Conservation (phyloP, 441 rosid species). For the Populus hybrid region DNA sequence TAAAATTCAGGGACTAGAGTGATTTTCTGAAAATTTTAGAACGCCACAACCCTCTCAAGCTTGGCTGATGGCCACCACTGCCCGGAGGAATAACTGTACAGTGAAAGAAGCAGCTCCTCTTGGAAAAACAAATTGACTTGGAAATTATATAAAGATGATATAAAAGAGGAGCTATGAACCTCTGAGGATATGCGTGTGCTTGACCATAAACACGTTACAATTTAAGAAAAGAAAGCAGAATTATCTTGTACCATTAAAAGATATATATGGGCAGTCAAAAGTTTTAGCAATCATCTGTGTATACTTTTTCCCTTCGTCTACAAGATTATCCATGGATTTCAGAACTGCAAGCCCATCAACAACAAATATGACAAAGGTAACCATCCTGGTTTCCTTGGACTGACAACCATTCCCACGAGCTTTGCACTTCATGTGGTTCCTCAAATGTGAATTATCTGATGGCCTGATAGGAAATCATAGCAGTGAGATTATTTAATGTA, state of each 20-base stretch:
- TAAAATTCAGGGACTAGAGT: background rate
- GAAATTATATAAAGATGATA: background rate
- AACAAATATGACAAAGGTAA: slow-evolving; percentile 68
- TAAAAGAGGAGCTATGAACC: background rate
- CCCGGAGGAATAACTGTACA: background rate
- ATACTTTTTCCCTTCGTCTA: slow-evolving; percentile 26
- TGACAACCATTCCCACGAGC: slow-evolving; percentile 28
- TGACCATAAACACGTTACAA: background rate
- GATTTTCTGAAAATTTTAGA: background rate
- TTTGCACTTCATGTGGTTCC: slow-evolving; percentile 38
- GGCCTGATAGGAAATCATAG: slow-evolving; percentile 37
- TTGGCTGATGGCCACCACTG: background rate
- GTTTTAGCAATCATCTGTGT: slow-evolving; percentile 31
- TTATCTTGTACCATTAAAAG: slow-evolving; percentile 55
- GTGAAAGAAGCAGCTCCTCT: background rate
- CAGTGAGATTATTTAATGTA: slow-evolving; percentile 9
- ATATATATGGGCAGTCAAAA: slow-evolving; percentile 57
- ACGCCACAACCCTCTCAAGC: background rate
- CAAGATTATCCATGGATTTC: slow-evolving; percentile 42
- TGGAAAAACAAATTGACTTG: background rate
- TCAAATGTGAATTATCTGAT: slow-evolving; percentile 48
- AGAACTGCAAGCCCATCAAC: slow-evolving; percentile 53
- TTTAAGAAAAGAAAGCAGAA: slow-evolving; percentile 6
- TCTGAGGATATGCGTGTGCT: slow-evolving; percentile 5
- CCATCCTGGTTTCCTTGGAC: slow-evolving; percentile 37